Base-by-base conservation (phyloP, 2,329 filamentous ascomycete species). In the Graphilbum ipis-grandicollis region DNA sequence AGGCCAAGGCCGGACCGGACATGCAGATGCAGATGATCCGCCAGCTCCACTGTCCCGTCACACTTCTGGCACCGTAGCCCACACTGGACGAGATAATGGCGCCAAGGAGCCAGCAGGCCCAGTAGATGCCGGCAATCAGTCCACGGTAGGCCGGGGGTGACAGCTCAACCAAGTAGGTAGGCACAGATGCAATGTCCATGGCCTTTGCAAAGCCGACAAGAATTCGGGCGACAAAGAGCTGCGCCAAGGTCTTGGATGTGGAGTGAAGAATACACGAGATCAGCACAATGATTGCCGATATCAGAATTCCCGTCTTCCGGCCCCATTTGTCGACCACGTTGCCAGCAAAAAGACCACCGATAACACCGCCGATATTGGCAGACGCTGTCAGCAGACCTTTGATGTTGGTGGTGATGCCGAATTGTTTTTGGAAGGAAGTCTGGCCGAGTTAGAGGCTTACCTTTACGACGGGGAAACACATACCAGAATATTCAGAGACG, bases 41-140 rank as follows among this genome's bases (percentile, higher is more conserved):
- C 41, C 62, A 65, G 32, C 56, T 58, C 31, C 53, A 48, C 41
- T 28, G 8, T 12, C 51, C 53, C 17, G 55, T 41, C 28, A 53
- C 48, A 28, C 49, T 49, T 28, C 56, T 52, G 0, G 59, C 60
- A 25, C 48, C 54, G 33, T 65, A 62, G 14, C 59, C 57, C 9
- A 58, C 55, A 0, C 58, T 52, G 0, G 59, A 55, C 4, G 65
- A 63, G 29, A 68, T 46, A 21, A 65, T 59, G 38, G 54, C 58
- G 9, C 63, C 63, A 25, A 66, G 53, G 38, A 60, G 64, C 12
- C 66, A 61, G 54, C 60, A 66, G 41, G 62, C 60, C 0, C 58
- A 59, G 40, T 66, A 66, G 12, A 68, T 43, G 0, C 57, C 57
- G 2, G 62, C 59, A 47, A 61, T 60, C 4, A 67, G 54, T 34